A percentile compares a stretch with the other conserved stretches of the same genome.
Conservation (phyloP, 2,329 filamentous ascomycete genomes). For the Harringtonia lauricola region DNA sequence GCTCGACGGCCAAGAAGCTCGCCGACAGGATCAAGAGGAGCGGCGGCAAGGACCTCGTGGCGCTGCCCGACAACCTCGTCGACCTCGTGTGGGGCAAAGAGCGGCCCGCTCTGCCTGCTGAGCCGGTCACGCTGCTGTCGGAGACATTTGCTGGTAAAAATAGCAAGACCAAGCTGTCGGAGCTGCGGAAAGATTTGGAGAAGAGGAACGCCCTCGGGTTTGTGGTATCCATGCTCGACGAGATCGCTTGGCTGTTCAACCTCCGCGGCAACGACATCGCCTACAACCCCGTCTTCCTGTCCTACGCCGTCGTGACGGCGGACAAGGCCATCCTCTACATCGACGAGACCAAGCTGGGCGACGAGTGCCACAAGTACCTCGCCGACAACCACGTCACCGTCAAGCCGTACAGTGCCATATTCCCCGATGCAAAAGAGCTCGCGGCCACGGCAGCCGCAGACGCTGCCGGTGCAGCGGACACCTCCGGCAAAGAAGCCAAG, state of each 20-base stretch:
- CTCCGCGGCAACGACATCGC: constrained; percentile 88
- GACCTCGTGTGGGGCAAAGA: constrained; percentile 76
- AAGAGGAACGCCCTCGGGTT: constrained; percentile 85
- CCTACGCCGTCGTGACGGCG: constrained; percentile 80
- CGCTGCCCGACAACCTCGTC: constrained; percentile 74
- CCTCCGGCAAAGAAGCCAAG: constrained; percentile 21
- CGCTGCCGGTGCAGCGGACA: constrained; percentile 9
- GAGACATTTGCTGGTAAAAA: constrained; percentile 71
- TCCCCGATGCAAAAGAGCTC: constrained; percentile 62
- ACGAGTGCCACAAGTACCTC: constrained; percentile 60
- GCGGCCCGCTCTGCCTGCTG: constrained; percentile 62
- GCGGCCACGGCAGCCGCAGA: constrained; percentile 14
- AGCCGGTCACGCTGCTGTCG: constrained; percentile 62
- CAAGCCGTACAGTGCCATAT: constrained; percentile 74
- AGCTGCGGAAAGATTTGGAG: constrained; percentile 80
- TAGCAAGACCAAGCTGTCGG: constrained; percentile 70
- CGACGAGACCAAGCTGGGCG: constrained; percentile 64
- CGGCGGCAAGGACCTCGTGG: constrained; percentile 65
- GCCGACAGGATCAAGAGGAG: constrained; percentile 78
- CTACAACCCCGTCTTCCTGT: constrained; percentile 98
- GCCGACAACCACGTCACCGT: constrained; percentile 57
- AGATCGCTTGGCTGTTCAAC: constrained; percentile 98
- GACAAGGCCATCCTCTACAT: constrained; percentile 72
- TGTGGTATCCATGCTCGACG: constrained; percentile 88
- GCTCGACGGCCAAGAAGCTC: constrained; percentile 52